Percentiles rank a stretch among this genome's conserved stretches.
Evolutionary conservation across 2,329 filamentous ascomycete species (phyloP).

Genomic region (Fusarium hainanense): DNA sequence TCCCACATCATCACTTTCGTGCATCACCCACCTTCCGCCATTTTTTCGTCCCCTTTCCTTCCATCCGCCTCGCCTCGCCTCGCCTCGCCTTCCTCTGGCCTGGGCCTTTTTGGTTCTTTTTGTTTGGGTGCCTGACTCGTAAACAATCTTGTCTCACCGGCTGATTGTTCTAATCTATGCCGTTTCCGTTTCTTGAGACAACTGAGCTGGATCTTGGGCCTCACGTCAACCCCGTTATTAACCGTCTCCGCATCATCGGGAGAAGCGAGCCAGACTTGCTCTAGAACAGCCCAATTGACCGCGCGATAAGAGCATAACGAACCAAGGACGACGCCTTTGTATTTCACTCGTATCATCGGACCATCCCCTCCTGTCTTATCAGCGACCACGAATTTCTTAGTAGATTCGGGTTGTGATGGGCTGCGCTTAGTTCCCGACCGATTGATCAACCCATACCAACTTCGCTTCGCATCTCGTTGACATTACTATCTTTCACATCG

Average conservation of each 20-base stretch:
- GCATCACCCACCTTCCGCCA: conserved; percentile 22
- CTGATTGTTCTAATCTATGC: neutral
- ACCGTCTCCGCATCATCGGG: conserved; percentile 26
- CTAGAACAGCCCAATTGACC: conserved; percentile 31
- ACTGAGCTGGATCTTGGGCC: conserved; percentile 3
- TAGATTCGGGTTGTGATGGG: conserved; percentile 27
- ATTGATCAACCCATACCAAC: conserved; percentile 21
- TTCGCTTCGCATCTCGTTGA: neutral
- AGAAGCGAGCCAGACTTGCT: conserved; percentile 31
- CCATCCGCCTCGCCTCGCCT: neutral
- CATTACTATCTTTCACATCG: neutral
- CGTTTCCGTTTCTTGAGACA: neutral
- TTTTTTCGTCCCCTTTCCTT: conserved; percentile 13
- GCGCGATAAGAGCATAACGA: conserved; percentile 28
- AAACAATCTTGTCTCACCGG: neutral
- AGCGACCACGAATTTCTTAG: conserved; percentile 1
- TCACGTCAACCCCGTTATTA: conserved; percentile 6
- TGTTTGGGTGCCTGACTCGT: neutral
- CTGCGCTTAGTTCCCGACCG: conserved; percentile 24
- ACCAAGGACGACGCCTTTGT: conserved; percentile 8
- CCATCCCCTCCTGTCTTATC: neutral
- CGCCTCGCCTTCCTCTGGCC: neutral
- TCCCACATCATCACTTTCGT: conserved; percentile 18
- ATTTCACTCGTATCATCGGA: conserved; percentile 1
- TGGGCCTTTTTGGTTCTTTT: neutral